Evolutionary conservation across 2,329 filamentous ascomycete genomes (phyloP).

Genomic region (Emergomyces orientalis): DNA sequence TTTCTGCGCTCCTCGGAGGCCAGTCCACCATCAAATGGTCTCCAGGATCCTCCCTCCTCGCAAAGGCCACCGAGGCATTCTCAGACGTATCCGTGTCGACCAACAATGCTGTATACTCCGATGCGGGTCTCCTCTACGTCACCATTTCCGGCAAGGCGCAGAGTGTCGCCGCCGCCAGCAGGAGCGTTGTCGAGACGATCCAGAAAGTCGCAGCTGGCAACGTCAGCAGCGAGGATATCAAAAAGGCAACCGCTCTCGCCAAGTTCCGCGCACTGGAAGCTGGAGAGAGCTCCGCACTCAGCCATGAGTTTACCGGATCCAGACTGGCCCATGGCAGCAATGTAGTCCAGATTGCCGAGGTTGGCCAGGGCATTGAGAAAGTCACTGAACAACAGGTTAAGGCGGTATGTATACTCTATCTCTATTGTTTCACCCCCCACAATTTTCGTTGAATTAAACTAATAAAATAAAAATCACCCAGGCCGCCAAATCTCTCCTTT

Average conservation of each 20-base stretch:
- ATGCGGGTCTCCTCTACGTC: constrained; percentile 81
- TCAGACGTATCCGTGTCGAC: constrained; percentile 61
- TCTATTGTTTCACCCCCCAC: background rate
- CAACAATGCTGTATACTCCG: constrained; percentile 78
- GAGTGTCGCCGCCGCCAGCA: constrained; percentile 63
- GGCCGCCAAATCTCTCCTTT: constrained; percentile 80
- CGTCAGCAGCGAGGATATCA: constrained; percentile 72
- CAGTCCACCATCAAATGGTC: constrained; percentile 93
- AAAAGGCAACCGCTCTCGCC: constrained; percentile 84
- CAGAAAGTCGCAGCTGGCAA: constrained; percentile 70
- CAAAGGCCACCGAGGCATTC: constrained; percentile 62
- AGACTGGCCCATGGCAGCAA: constrained; percentile 73
- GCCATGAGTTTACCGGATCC: constrained; percentile 73
- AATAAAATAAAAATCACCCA: constrained; percentile 35
- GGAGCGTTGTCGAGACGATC: constrained; percentile 68
- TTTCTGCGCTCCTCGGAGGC: constrained; percentile 81
- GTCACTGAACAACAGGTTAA: constrained; percentile 80
- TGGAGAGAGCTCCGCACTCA: constrained; percentile 66
- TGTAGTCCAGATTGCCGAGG: constrained; percentile 72
- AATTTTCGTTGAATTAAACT: constrained; percentile 11
- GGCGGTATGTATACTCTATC: constrained; percentile 52
- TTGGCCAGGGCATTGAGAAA: constrained; percentile 66
- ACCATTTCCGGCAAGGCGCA: constrained; percentile 66
- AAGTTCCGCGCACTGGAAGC: constrained; percentile 86
- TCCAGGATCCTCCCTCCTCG: constrained; percentile 79